Evolutionary conservation across 176 grass and related monocot genomes (phyloP).

Genomic region (Zoysia japonica): DNA sequence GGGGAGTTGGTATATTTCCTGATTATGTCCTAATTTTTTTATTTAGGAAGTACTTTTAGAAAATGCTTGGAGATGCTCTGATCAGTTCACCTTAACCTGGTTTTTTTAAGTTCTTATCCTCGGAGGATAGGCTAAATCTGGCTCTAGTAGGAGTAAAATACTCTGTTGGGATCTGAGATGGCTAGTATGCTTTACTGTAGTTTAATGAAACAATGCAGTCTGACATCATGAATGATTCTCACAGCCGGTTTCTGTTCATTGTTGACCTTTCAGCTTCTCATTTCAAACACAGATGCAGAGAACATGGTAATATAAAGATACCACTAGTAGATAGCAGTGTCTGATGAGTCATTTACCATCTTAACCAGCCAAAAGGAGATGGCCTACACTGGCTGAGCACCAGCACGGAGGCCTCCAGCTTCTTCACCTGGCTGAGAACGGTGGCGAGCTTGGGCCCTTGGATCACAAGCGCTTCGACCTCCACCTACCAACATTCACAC

Average conservation of each 20-base stretch:
- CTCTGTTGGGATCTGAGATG: constrained; percentile 29
- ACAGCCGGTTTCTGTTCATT: constrained; percentile 2
- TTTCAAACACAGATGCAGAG: constrained; percentile 4
- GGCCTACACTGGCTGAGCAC: constrained; percentile 68
- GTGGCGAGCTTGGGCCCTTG: constrained; percentile 71
- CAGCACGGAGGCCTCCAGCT: constrained; percentile 77
- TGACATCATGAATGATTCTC: constrained; percentile 40
- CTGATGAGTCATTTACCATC: constrained; percentile 38
- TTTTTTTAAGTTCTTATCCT: neutral
- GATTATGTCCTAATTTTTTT: too few relatives aligned
- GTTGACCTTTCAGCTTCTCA: constrained; percentile 40
- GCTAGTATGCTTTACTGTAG: neutral
- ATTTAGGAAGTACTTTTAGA: too few relatives aligned
- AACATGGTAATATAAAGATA: constrained; percentile 3
- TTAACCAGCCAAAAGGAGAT: constrained; percentile 61
- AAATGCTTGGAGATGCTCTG: too few relatives aligned
- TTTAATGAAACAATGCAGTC: neutral
- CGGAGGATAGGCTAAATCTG: constrained; percentile 19
- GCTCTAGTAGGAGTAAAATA: neutral
- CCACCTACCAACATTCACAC: constrained; percentile 66
- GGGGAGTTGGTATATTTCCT: too few relatives aligned
- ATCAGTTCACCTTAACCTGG: constrained; percentile 8
- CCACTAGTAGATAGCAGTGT: neutral
- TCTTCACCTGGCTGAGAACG: constrained; percentile 80
- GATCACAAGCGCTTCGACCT: constrained; percentile 76